Base-by-base conservation (phyloP, 129 eudicot genomes). In the Flaveria bidentis region DNA sequence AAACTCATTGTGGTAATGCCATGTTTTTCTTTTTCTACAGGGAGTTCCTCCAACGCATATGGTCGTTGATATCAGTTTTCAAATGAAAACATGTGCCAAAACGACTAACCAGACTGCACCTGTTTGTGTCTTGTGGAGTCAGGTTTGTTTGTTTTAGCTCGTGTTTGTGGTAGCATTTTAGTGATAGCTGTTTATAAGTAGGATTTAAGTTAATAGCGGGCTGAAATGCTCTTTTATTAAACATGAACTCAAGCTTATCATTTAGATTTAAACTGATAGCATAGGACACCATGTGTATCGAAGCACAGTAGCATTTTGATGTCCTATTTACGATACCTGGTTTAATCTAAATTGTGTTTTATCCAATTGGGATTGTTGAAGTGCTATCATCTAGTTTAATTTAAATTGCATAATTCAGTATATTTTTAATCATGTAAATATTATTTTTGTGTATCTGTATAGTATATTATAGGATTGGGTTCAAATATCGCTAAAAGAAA, bases 11-110 rank as follows among this genome's bases (percentile, higher is more conserved):
- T 61, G 17, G 17, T 58, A 58, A 23, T 23, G 13, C 22, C 22
- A 18, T 30, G 45, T 30, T 6, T 14, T 64, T 16, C 9, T 44
- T 8, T 46, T 46, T 49, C 60, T 62, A 6, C 79, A 75, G 79
- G 79, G 39, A 63, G 44, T 47, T 75, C 79, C 46, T 75, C 79
- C 51, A 12, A 33, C 13, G 1, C 46, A 58, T 69, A 77, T 67
- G 75, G 67, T 25, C 69, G 81, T 77, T 67, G 30, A 67, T 56
- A 44, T 23, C 79, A 9, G 63, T 41, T 62, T 25, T 47, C 62
- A 62, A 77, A 67, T 42, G 30, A 52, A 39, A 36, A 15, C 45
- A 2, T 9, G 41, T 28, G 51, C 36, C 22, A 4, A 47, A 55
- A 75, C 36, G 22, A 14, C 71, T 30, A 13, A 65, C 53, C 66